Evolutionary conservation across 306 rosid genomes (phyloP).

Genomic region (Mimosa bimucronata): DNA sequence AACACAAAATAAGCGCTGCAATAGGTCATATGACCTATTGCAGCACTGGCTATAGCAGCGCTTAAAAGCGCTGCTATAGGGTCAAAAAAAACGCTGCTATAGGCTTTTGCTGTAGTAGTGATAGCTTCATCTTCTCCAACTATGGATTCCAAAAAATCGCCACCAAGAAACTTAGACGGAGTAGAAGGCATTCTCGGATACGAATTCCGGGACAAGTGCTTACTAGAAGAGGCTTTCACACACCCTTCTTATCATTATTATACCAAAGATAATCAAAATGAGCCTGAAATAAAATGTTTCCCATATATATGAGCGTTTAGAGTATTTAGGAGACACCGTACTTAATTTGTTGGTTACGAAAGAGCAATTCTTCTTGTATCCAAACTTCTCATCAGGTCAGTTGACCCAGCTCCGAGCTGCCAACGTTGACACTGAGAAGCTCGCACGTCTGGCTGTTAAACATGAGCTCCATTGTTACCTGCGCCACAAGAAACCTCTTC

Average conservation of each 20-base stretch:
- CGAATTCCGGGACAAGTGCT: constrained; percentile 42
- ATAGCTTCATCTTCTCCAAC: not conserved
- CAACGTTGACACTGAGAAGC: constrained; percentile 69
- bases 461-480: constrained; percentile 55
- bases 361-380: constrained; percentile 52
- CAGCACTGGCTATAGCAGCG: too few species aligned
- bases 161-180: constrained; percentile 34
- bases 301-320: constrained; percentile 60
- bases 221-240: constrained; percentile 63
- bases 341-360: constrained; percentile 46
- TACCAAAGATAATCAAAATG: not conserved
- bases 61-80: too few species aligned
- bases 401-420: constrained; percentile 61
- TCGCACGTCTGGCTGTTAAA: constrained; percentile 58
- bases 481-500: too few species aligned
- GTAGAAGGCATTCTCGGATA: constrained; percentile 55
- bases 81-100: too few species aligned
- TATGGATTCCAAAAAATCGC: not conserved
- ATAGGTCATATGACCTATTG: too few species aligned
- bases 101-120: too few species aligned
- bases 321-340: constrained; percentile 63
- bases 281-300: not conserved
- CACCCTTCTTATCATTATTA: constrained; percentile 39
- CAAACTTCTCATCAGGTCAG: constrained; percentile 44
- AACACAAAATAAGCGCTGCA: too few species aligned